phyloP scores from a whole-genome alignment of 2,329 filamentous ascomycete genomes.

The Teratosphaeria pseudoeucalypti region DNA sequence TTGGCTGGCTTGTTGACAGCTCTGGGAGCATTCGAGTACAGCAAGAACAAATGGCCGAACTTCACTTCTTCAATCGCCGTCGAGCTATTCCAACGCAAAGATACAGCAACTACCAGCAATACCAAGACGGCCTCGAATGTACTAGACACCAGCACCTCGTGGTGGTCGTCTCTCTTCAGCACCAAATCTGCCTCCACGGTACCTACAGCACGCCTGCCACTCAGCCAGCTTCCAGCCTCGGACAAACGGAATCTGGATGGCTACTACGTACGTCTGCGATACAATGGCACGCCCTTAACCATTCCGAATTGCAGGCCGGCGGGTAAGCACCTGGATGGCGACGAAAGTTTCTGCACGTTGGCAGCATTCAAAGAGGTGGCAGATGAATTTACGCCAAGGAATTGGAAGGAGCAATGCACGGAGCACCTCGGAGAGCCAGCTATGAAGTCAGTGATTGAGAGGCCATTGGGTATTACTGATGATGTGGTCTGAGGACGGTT shows the following conservation, averaged over 20 bases:
- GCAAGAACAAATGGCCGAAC: constrained; percentile 67
- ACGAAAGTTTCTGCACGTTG: constrained; percentile 84
- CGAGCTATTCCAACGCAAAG: constrained; percentile 64
- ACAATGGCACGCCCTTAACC: constrained; percentile 74
- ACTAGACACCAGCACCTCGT: constrained; percentile 10
- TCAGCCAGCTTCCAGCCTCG: constrained; percentile 43
- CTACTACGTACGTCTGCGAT: constrained; percentile 82
- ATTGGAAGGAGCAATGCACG: constrained; percentile 61
- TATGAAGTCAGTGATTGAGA: constrained; percentile 1
- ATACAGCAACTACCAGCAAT: constrained; percentile 8
- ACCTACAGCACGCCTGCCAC: constrained; percentile 40
- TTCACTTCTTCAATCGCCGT: constrained; percentile 88
- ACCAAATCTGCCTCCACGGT: constrained; percentile 4
- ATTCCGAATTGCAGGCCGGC: constrained; percentile 68
- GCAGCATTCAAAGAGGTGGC: constrained; percentile 87
- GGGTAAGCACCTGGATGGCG: constrained; percentile 76
- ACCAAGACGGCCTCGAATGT: constrained; percentile 18
- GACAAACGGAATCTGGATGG: constrained; percentile 55
- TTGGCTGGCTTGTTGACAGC: constrained; percentile 68
- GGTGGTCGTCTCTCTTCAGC: constrained; percentile 21
- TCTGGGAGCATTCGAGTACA: constrained; percentile 63
- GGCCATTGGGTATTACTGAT: background rate
- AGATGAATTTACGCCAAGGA: constrained; percentile 73
- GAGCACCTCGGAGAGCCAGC: constrained; percentile 46
- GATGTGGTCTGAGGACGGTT: background rate